phyloP scores from a whole-genome alignment of 164 flowering plant genomes.

The Chloranthus sessilifolius region DNA sequence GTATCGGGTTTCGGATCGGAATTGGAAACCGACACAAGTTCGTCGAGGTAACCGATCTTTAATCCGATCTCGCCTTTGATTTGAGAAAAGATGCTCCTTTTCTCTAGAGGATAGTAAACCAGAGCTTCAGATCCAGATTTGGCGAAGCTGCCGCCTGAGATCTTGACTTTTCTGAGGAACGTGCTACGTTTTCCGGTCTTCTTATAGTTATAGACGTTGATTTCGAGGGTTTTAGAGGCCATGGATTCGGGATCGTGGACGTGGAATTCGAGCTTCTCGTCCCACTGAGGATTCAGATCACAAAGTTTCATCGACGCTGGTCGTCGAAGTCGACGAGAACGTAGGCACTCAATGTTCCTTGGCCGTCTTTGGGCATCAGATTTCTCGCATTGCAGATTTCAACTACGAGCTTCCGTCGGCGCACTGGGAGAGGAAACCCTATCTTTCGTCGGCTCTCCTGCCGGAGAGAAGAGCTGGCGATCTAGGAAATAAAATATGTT shows the following conservation, averaged over 20 bases:
- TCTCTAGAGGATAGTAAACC: slow-evolving; percentile 87
- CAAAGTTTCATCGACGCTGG: slow-evolving; percentile 58
- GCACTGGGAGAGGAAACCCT: too few species aligned
- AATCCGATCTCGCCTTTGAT: slow-evolving; percentile 87
- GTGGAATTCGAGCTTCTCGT: slow-evolving; percentile 73
- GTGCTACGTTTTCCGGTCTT: slow-evolving; percentile 56
- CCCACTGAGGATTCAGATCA: slow-evolving; percentile 91
- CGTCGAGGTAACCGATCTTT: slow-evolving; percentile 58
- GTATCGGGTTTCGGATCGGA: slow-evolving; percentile 22
- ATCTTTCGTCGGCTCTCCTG: too few species aligned
- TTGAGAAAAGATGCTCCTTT: slow-evolving; percentile 89
- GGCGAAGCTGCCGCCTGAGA: slow-evolving; percentile 47
- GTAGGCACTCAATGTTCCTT: slow-evolving; percentile 88
- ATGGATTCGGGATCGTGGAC: slow-evolving; percentile 59
- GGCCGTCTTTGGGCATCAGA: slow-evolving; percentile 95
- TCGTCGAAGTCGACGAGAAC: slow-evolving; percentile 82
- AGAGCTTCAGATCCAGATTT: slow-evolving; percentile 46
- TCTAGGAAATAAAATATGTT: too few species aligned
- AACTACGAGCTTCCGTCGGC: slow-evolving; percentile 66
- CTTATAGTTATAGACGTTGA: slow-evolving; percentile 78
- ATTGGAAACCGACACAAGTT: slow-evolving; percentile 33
- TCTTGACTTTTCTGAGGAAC: slow-evolving; percentile 80
- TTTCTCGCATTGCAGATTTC: slow-evolving; percentile 76
- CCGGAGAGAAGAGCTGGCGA: too few species aligned
- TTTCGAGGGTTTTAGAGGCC: slow-evolving; percentile 54